Evolutionary conservation across 164 flowering plant genomes (phyloP).

Genomic region (Vitis labrusca): DNA sequence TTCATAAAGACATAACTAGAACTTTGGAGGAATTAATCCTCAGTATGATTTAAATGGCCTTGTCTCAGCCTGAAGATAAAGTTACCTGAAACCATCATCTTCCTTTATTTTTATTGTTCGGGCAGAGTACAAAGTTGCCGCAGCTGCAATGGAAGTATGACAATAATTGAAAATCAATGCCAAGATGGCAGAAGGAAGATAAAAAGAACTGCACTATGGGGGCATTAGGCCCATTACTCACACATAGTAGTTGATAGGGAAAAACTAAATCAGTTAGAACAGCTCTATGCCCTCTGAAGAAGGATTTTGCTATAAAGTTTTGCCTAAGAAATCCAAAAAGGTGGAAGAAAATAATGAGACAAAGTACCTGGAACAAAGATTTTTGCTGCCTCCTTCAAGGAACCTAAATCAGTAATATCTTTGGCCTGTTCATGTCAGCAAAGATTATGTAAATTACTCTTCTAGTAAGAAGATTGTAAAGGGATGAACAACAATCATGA

Average conservation of each 20-base stretch:
- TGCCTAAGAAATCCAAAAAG: neutral
- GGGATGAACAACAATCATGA: no score
- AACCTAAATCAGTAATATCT: conserved; percentile 79
- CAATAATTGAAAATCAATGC: neutral
- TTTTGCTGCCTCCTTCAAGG: conserved; percentile 76
- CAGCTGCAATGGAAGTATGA: conserved; percentile 44
- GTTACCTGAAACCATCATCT: conserved; percentile 76
- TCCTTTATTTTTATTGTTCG: conserved; percentile 84
- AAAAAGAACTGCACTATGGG: neutral
- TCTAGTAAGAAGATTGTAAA: no score
- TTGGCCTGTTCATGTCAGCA: conserved; percentile 61
- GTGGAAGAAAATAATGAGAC: neutral
- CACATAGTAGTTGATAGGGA: neutral
- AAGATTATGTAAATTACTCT: neutral
- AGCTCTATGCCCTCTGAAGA: neutral
- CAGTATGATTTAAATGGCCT: no score
- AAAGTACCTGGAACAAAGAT: conserved; percentile 84
- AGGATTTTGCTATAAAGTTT: neutral
- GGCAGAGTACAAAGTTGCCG: conserved; percentile 67
- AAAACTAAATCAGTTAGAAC: neutral
- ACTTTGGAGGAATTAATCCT: no score
- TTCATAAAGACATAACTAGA: no score
- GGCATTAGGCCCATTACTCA: neutral
- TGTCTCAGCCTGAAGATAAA: neutral
- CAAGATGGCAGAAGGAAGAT: neutral